Conservation (phyloP, 2,329 filamentous ascomycete species). For the Hypocreales sp. region DNA sequence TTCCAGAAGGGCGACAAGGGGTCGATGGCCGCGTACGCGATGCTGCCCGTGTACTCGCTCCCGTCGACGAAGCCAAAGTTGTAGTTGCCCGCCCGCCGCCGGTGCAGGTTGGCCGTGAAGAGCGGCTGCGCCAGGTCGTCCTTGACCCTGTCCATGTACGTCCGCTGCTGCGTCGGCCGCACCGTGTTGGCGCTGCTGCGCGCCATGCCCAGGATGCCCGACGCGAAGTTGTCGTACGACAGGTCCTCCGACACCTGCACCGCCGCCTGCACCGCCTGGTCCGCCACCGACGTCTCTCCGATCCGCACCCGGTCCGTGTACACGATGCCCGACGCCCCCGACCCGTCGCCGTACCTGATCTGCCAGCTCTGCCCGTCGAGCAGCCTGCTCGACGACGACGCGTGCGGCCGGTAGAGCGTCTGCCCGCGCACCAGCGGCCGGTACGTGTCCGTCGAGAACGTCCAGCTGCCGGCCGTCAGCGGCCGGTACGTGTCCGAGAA, state of each 20-base stretch:
- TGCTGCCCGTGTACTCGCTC: constrained; percentile 37
- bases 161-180: constrained; percentile 13
- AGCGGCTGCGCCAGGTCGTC: constrained; percentile 12
- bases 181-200: constrained; percentile 17
- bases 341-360: constrained; percentile 51
- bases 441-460: constrained; percentile 45
- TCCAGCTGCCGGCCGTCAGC: constrained; percentile 38
- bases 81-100: constrained; percentile 18
- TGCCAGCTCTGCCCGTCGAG: constrained; percentile 31
- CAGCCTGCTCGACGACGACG: constrained; percentile 25
- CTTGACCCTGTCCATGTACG: constrained; percentile 20
- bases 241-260: constrained; percentile 33
- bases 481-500: background rate
- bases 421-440: constrained; percentile 32
- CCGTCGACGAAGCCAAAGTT: constrained; percentile 36
- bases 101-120: constrained; percentile 20
- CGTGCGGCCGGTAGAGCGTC: constrained; percentile 35
- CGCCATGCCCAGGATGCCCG: constrained; percentile 20
- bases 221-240: constrained; percentile 16
- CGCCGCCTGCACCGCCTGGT: constrained; percentile 52
- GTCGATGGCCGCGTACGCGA: constrained; percentile 39
- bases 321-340: constrained; percentile 45
- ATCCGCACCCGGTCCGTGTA: constrained; percentile 50
- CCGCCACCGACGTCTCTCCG: constrained; percentile 39
- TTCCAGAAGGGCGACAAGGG: constrained; percentile 44